phyloP scores from a whole-genome alignment of 352 stramenopile species.

The Thalassiosira livingstoniorum region DNA sequence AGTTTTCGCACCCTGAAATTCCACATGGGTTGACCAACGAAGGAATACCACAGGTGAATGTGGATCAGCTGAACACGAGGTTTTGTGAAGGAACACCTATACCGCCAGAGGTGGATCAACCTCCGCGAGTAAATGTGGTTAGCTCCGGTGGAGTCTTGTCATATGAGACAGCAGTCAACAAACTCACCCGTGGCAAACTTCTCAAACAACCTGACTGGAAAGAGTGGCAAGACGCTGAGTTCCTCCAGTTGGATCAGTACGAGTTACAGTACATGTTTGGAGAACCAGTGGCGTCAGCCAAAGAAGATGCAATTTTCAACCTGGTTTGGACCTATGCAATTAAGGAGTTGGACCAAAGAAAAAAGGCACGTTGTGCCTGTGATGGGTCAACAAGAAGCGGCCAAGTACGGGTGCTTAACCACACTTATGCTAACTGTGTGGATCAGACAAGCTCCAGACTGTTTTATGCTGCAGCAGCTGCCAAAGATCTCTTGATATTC shows the following conservation, averaged over 20 bases:
- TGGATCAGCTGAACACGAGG: background rate
- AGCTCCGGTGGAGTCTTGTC: background rate
- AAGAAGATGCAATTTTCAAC: background rate
- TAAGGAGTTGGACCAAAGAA: background rate
- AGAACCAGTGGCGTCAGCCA: background rate
- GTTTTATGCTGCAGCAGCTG: background rate
- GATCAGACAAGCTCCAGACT: background rate
- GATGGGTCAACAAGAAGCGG: too few species aligned
- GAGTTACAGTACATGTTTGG: conserved; percentile 1
- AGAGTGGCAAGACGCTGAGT: background rate
- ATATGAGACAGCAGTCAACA: background rate
- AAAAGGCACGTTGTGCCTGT: background rate
- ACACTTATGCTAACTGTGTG: conserved; percentile 3
- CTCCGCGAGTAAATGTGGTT: background rate
- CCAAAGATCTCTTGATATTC: background rate
- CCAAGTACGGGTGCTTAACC: conserved; percentile 1
- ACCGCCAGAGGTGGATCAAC: background rate
- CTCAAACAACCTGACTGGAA: background rate
- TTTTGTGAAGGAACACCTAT: background rate
- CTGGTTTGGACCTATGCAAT: background rate
- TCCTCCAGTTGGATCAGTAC: conserved; percentile 1
- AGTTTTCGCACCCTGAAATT: background rate
- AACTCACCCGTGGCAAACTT: background rate
- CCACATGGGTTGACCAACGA: background rate
- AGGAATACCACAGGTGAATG: background rate